A percentile compares a stretch with the other conserved stretches of the same genome.
Conservation (phyloP, 2,329 filamentous ascomycete species). For the Nemania sp. region DNA sequence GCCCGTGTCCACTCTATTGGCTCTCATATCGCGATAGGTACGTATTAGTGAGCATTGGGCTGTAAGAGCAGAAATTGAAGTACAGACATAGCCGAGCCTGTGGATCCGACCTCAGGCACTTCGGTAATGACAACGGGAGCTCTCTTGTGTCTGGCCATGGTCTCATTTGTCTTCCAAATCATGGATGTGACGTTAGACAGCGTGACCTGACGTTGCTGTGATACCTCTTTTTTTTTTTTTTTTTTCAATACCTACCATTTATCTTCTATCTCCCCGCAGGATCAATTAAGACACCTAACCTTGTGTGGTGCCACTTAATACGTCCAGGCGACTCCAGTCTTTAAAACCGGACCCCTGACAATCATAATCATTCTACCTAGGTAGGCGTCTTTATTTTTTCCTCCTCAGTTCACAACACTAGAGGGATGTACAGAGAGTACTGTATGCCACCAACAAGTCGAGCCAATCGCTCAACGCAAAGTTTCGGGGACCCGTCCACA, state of each 20-base stretch:
- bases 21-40: conserved; percentile 2
- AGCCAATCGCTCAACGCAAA: conserved; percentile 12
- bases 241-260: too few relatives aligned
- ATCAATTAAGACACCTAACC: conserved; percentile 17
- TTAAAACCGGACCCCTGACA: conserved; percentile 22
- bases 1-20: not conserved
- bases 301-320: conserved; percentile 22
- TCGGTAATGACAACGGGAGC: conserved; percentile 13
- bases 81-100: conserved; percentile 15
- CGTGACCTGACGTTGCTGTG: conserved; percentile 36
- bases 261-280: conserved; percentile 21
- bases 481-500: conserved; percentile 1
- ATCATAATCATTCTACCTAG: conserved; percentile 17
- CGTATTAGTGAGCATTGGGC: conserved; percentile 16
- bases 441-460: not conserved
- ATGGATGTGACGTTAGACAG: conserved; percentile 36
- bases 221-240: too few relatives aligned
- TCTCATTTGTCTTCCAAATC: conserved; percentile 38
- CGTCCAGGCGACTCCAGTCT: conserved; percentile 23
- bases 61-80: conserved; percentile 11
- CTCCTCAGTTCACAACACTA: not conserved
- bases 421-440: not conserved
- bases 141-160: conserved; percentile 17
- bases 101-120: conserved; percentile 27
- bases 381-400: not conserved